Base-by-base conservation (phyloP, 1,284 basidiomycete species). In the Ganoderma lucidum region DNA sequence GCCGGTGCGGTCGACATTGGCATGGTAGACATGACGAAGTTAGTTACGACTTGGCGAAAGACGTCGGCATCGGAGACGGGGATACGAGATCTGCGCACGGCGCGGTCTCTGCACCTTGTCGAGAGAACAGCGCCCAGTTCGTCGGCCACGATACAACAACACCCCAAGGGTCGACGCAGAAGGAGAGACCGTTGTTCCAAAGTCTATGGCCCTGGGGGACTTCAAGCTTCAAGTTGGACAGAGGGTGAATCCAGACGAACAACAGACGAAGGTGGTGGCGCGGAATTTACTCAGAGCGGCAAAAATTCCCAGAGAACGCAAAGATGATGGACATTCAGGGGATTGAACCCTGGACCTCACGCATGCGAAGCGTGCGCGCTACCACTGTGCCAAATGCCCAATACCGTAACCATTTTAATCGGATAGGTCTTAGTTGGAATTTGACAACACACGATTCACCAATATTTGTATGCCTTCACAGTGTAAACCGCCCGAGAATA, bases 281-380 rank as follows among this genome's bases (percentile, higher is more conserved):
- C 45, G 45, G 45, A n/a, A 23, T n/a, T 48, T n/a, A 6, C 19
- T n/a, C 6, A 15, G 19, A 48, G 45, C n/a, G 23, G n/a, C 9
- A 23, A n/a, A 10, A 19, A 45, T 23, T 23, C 23, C 23, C 23
- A 45, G 17, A n/a, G 14, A 48, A 48, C 1, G 23, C 23, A 23
- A 23, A 23, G 23, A 23, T 10, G 39, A 55, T 68, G 67, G 67
- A 68, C 67, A 68, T 62, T 68, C 67, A 68, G 67, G 67, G 67
- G 67, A 68, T 68, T 68, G 67, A 68, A 72, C 71, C 70, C 71
- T 71, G 68, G 70, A 71, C 70, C 70, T 71, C 70, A 71, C 70
- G 70, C 70, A 71, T 71, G 70, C 70, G 70, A 71, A 72, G 71
- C 71, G 68, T 70, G 71, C 71, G 68, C 71, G 71, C 71, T 72